Conservation (phyloP, 257 asterid genomes). For the Agastache rugosa region DNA sequence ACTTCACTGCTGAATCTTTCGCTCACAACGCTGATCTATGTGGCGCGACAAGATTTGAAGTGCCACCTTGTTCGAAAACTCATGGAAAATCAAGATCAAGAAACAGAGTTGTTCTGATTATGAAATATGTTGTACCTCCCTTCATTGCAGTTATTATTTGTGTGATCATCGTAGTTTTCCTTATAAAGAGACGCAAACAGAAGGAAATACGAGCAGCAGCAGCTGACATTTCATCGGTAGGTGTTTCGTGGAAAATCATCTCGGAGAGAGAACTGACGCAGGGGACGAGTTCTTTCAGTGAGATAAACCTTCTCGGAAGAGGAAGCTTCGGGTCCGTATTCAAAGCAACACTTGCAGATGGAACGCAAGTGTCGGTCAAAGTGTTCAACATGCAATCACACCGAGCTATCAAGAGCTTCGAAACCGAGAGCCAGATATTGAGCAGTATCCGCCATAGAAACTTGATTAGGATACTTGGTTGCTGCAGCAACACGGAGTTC, state of each 20-base stretch:
- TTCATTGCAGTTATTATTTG: background rate
- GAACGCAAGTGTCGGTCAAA: background rate
- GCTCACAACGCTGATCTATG: conserved; percentile 4
- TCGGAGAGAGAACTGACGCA: background rate
- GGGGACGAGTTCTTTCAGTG: conserved; percentile 2
- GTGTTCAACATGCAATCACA: conserved; percentile 21
- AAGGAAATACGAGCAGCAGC: background rate
- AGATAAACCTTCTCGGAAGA: conserved; percentile 15
- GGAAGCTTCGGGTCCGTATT: conserved; percentile 21
- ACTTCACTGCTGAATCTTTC: conserved; percentile 1
- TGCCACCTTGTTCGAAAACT: background rate
- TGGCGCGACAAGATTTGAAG: conserved; percentile 2
- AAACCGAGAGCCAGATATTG: conserved; percentile 2
- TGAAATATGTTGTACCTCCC: background rate
- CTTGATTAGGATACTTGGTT: conserved; percentile 23
- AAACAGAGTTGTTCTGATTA: background rate
- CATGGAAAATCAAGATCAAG: background rate
- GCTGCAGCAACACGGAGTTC: conserved; percentile 16
- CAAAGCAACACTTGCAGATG: background rate
- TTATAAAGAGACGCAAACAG: background rate
- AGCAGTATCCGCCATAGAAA: conserved; percentile 27
- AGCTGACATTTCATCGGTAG: background rate
- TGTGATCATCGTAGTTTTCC: background rate
- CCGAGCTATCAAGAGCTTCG: conserved; percentile 16
- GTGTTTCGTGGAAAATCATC: background rate